These are phyloP conservation scores for Epichloe coenophiala DNA, from an alignment of 2,329 filamentous ascomycete species.

Conservation along the genomic window DNA sequence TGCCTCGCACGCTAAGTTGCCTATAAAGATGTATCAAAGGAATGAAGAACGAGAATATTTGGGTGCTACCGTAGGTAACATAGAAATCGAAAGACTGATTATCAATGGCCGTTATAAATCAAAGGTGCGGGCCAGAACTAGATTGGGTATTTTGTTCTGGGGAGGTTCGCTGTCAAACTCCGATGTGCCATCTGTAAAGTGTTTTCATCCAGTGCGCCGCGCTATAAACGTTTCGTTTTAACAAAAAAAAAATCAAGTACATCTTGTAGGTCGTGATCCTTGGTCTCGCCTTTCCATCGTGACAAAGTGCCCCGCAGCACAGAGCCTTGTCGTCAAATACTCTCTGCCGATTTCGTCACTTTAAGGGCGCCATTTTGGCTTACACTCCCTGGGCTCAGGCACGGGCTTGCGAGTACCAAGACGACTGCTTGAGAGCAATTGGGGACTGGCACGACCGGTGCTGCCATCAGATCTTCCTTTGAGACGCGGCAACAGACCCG, in stretches of 20 bases:
- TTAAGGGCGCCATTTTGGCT: slow-evolving; percentile 35
- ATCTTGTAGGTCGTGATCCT: not conserved
- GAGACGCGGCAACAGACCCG: slow-evolving; percentile 40
- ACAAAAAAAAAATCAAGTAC: not conserved
- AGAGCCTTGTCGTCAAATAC: not conserved
- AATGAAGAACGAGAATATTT: not conserved
- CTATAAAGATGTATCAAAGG: not conserved
- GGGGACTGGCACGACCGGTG: slow-evolving; percentile 35
- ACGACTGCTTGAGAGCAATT: slow-evolving; percentile 29
- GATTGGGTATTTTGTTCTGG: not conserved
- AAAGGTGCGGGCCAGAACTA: not conserved
- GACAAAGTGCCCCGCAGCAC: not conserved
- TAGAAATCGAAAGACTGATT: not conserved
- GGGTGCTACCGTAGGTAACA: not conserved
- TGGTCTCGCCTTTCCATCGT: not conserved
- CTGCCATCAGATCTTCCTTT: slow-evolving; percentile 20
- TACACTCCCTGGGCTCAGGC: slow-evolving; percentile 27
- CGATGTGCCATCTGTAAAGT: not conserved
- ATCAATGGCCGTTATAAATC: not conserved
- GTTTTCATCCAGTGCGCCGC: slow-evolving; percentile 9
- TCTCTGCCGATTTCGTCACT: not conserved
- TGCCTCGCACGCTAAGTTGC: not conserved
- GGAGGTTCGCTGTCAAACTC: not conserved
- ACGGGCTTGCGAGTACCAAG: slow-evolving; percentile 28
- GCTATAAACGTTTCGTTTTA: slow-evolving; percentile 5